Evolutionary conservation across 2,329 filamentous ascomycete genomes (phyloP), one percentile per base, ranked within the genome.

Genomic region (Phialophora chinensis): DNA sequence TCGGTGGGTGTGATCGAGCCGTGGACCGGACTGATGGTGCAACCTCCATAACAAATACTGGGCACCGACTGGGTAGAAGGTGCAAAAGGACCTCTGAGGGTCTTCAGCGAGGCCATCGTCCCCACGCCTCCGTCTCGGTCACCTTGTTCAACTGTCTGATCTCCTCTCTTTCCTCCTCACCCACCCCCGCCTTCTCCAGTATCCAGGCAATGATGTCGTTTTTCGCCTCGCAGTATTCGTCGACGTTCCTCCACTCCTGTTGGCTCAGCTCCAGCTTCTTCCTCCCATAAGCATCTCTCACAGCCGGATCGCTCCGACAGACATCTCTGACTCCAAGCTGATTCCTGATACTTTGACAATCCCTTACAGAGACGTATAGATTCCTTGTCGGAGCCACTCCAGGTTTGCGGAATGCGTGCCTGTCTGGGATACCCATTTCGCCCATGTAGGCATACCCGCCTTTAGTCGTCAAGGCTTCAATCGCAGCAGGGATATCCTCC

Each of bases 261-360:
- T 53, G 50, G 20, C 62, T 49, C 4, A 71, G 64, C 33, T 64
- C 60, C 12, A 67, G 31, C 42, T 71, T 71, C 20, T 33, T 62
- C 42, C 52, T 44, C n/a, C 63, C 61, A 60, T 71, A 71, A 44
- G 54, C 59, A n/a, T 77, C 73, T 38, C 77, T 69, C 25, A 82
- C 66, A 1, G 66, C 71, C 1, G 35, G 31, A 63, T 80, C 71
- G 3, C 66, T 38, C 3, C 74, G 67, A 23, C 81, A 72, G 2
- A 77, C 74, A 54, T 78, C 73, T n/a, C 78, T 75, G 25, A 81
- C 54, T 47, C 71, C 76, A 12, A 79, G 71, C 67, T 81, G 78
- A 62, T 80, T 80, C n/a, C 75, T 73, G 20, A 77, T 71, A 29
- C 75, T 70, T 10, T 73, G 61, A 31, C 74, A 74, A 1, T 74